Percentiles rank a stretch among this genome's conserved stretches.
phyloP scores from a whole-genome alignment of 1,139 yeast genomes.

The Scheffersomyces titani region DNA sequence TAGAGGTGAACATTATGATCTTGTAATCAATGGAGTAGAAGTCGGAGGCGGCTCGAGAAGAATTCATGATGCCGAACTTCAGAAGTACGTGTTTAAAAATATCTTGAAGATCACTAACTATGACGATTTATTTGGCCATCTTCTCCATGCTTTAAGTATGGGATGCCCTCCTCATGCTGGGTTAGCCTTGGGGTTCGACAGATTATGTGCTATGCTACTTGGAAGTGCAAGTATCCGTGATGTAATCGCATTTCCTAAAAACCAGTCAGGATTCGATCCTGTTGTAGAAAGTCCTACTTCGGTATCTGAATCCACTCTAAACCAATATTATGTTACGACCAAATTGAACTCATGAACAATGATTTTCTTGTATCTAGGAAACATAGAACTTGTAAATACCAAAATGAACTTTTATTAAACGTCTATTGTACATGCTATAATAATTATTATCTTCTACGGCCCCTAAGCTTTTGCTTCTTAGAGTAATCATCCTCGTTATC shows the following conservation, averaged over 20 bases:
- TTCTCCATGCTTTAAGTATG: slow-evolving; percentile 74
- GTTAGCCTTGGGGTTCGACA: slow-evolving; percentile 89
- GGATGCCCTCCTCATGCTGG: slow-evolving; percentile 99
- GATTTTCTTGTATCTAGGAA: neutral
- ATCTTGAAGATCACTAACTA: slow-evolving; percentile 59
- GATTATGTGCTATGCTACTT: slow-evolving; percentile 86
- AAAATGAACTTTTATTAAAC: neutral
- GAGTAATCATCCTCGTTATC: slow-evolving; percentile 16
- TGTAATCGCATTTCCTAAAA: slow-evolving; percentile 95
- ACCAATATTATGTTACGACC: slow-evolving; percentile 46
- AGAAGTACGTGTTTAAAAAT: slow-evolving; percentile 62
- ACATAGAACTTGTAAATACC: slow-evolving; percentile 4
- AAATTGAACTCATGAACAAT: neutral
- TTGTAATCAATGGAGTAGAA: slow-evolving; percentile 93
- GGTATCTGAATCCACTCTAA: slow-evolving; percentile 52
- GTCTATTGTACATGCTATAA: slow-evolving; percentile 2
- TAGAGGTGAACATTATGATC: slow-evolving; percentile 91
- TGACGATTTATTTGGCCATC: slow-evolving; percentile 77
- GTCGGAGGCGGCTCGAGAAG: slow-evolving; percentile 98
- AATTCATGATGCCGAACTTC: slow-evolving; percentile 82
- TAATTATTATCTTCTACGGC: slow-evolving; percentile 18
- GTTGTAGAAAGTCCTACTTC: slow-evolving; percentile 84
- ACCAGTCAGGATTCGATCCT: slow-evolving; percentile 82
- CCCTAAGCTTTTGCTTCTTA: slow-evolving; percentile 29
- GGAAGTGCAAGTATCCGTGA: slow-evolving; percentile 80